A percentile compares a stretch with the other conserved stretches of the same genome.
phyloP scores from a whole-genome alignment of 371 early-diverging fungal genomes.

The Saksenaea oblongispora region DNA sequence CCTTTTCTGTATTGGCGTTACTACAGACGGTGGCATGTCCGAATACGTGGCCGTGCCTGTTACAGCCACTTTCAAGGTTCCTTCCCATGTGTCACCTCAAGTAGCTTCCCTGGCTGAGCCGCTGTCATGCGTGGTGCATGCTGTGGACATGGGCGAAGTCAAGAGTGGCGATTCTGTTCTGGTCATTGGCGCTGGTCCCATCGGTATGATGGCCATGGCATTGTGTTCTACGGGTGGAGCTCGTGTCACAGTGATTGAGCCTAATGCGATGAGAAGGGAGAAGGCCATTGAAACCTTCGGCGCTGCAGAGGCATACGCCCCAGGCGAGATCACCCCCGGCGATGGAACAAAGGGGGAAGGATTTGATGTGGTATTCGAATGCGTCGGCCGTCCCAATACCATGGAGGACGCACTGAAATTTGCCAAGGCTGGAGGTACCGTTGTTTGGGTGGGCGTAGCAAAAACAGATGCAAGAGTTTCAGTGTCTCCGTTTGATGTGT shows the following conservation, averaged over 20 bases:
- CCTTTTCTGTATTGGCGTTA: slow-evolving; percentile 54
- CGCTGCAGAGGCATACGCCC: slow-evolving; percentile 31
- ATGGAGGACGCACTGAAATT: slow-evolving; percentile 45
- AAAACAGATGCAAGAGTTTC: slow-evolving; percentile 46
- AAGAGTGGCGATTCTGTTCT: slow-evolving; percentile 46
- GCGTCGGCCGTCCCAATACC: slow-evolving; percentile 55
- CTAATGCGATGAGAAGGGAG: slow-evolving; percentile 44
- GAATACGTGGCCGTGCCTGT: slow-evolving; percentile 52
- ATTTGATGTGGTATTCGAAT: slow-evolving; percentile 60
- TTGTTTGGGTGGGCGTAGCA: slow-evolving; percentile 63
- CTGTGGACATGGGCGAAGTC: slow-evolving; percentile 52
- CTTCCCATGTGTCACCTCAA: slow-evolving; percentile 41
- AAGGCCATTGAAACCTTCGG: slow-evolving; percentile 43
- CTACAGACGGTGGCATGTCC: slow-evolving; percentile 61
- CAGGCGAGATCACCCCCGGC: slow-evolving; percentile 36
- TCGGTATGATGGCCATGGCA: slow-evolving; percentile 55
- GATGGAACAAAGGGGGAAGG: slow-evolving; percentile 46
- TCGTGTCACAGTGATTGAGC: slow-evolving; percentile 49
- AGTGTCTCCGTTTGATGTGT: slow-evolving; percentile 55
- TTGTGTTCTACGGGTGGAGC: slow-evolving; percentile 44
- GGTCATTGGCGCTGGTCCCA: slow-evolving; percentile 59
- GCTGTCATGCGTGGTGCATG: slow-evolving; percentile 60
- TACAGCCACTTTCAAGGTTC: slow-evolving; percentile 39
- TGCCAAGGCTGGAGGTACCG: slow-evolving; percentile 51
- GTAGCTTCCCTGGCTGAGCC: slow-evolving; percentile 59